phyloP scores from a whole-genome alignment of 495 filamentous ascomycete genomes.

The Hypoxylon intermedium region DNA sequence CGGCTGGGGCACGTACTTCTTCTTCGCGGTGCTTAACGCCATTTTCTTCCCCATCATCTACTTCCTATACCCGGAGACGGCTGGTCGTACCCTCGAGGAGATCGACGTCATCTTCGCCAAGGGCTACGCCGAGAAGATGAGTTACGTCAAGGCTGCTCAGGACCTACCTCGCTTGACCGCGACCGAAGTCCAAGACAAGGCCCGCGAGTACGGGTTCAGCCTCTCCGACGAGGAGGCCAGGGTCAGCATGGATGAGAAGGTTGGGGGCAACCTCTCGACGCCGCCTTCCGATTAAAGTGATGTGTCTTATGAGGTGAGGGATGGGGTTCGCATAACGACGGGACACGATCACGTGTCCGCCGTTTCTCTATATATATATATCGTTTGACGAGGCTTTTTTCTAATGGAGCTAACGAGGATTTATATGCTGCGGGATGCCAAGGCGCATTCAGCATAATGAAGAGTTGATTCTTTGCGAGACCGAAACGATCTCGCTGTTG shows the following conservation, averaged over 20 bases:
- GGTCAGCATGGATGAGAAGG: slow-evolving; percentile 28
- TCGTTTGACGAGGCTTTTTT: slow-evolving; percentile 1
- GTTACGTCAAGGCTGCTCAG: slow-evolving; percentile 66
- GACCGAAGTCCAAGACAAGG: slow-evolving; percentile 64
- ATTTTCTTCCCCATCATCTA: slow-evolving; percentile 71
- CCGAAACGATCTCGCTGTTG: no score
- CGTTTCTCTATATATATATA: not conserved
- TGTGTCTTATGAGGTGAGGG: not conserved
- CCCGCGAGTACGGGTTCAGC: slow-evolving; percentile 61
- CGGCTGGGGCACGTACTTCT: slow-evolving; percentile 71
- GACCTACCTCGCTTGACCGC: slow-evolving; percentile 67
- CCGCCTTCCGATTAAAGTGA: slow-evolving; percentile 26
- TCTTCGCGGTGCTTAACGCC: slow-evolving; percentile 71
- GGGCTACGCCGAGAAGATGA: slow-evolving; percentile 70
- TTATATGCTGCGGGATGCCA: no score
- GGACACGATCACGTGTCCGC: no score
- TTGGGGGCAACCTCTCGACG: slow-evolving; percentile 10
- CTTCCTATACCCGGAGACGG: slow-evolving; percentile 76
- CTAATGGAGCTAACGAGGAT: not conserved
- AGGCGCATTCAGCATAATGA: no score
- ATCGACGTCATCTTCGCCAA: slow-evolving; percentile 77
- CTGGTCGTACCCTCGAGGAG: slow-evolving; percentile 73
- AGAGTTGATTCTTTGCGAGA: no score
- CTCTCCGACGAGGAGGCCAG: slow-evolving; percentile 32
- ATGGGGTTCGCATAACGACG: no score